Evolutionary conservation across 2,329 filamentous ascomycete genomes (phyloP).

Genomic region (Ophiostoma fasciatum): DNA sequence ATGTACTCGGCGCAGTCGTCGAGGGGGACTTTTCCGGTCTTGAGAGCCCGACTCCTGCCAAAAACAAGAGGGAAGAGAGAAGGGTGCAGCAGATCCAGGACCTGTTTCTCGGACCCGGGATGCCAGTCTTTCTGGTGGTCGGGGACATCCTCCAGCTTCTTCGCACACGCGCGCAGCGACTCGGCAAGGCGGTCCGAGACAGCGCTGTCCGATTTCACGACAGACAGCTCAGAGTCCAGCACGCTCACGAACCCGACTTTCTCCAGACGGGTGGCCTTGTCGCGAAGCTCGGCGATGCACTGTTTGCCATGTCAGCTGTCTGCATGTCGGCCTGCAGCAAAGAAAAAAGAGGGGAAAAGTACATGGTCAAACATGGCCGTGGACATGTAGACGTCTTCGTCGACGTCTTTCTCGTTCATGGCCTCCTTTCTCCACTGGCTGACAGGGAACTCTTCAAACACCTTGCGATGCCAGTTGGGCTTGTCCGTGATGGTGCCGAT

Average conservation of each 20-base stretch:
- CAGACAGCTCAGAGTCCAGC: slow-evolving; percentile 24
- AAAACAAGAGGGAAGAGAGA: slow-evolving; percentile 43
- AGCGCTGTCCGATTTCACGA: slow-evolving; percentile 38
- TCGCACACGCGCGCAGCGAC: slow-evolving; percentile 24
- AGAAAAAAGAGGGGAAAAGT: too few relatives aligned
- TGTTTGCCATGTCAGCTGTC: too few relatives aligned
- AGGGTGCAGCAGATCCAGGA: slow-evolving; percentile 44
- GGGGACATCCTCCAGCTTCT: slow-evolving; percentile 28
- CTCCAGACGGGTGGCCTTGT: slow-evolving; percentile 32
- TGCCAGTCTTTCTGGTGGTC: slow-evolving; percentile 32
- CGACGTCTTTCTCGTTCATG: background rate
- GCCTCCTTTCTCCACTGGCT: slow-evolving; percentile 20
- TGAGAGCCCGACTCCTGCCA: slow-evolving; percentile 16
- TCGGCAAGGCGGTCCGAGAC: slow-evolving; percentile 19
- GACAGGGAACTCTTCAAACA: slow-evolving; percentile 20
- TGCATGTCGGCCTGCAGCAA: too few relatives aligned
- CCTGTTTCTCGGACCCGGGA: slow-evolving; percentile 33
- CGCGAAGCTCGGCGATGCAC: slow-evolving; percentile 31
- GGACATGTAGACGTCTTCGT: slow-evolving; percentile 8
- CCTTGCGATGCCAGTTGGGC: slow-evolving; percentile 21
- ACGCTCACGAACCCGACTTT: slow-evolving; percentile 25
- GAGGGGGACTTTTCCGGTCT: slow-evolving; percentile 18
- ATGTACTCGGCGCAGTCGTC: slow-evolving; percentile 14
- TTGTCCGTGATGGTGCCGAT: slow-evolving; percentile 24
- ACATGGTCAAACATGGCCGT: slow-evolving; percentile 9